Conservation (phyloP, 2,329 filamentous ascomycete genomes). For the Westerdykella aurantiaca region DNA sequence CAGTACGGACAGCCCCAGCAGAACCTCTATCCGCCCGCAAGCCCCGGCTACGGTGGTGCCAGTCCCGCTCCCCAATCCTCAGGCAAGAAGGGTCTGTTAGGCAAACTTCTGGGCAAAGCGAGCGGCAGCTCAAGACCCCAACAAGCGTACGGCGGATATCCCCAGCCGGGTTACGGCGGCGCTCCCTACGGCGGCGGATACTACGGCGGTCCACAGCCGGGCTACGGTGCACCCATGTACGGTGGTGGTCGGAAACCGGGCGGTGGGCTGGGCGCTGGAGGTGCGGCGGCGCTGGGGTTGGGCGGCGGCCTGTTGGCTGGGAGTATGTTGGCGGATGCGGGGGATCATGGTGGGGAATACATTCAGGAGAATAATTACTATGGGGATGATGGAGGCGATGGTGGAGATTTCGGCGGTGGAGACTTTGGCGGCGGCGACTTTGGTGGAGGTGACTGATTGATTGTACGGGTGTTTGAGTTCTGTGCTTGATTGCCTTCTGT, state of each 20-base stretch:
- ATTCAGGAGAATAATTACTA: conserved; percentile 7
- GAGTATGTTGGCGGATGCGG: conserved; percentile 57
- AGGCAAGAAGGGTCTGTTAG: conserved; percentile 45
- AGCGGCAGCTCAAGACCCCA: conserved; percentile 11
- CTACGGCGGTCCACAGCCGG: not conserved
- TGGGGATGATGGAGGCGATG: conserved; percentile 19
- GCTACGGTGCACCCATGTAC: conserved; percentile 15
- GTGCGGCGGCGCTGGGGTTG: conserved; percentile 69
- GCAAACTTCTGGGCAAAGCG: conserved; percentile 49
- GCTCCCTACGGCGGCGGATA: conserved; percentile 1
- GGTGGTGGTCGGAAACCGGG: conserved; percentile 18
- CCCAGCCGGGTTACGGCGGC: conserved; percentile 17
- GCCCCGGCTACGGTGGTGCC: no score
- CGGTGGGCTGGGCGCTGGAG: conserved; percentile 59
- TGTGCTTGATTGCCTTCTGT: no score
- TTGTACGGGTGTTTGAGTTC: no score
- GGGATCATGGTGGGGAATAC: conserved; percentile 18
- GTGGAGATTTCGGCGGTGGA: conserved; percentile 25
- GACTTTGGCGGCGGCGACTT: conserved; percentile 23
- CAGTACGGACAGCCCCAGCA: not conserved
- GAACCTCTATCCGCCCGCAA: not conserved
- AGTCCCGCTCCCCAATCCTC: no score
- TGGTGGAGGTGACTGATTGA: no score
- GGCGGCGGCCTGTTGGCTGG: conserved; percentile 74
- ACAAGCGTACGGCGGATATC: conserved; percentile 31